Base-by-base conservation (phyloP, 371 early-diverging fungal genomes). In the Apophysomyces elegans region DNA sequence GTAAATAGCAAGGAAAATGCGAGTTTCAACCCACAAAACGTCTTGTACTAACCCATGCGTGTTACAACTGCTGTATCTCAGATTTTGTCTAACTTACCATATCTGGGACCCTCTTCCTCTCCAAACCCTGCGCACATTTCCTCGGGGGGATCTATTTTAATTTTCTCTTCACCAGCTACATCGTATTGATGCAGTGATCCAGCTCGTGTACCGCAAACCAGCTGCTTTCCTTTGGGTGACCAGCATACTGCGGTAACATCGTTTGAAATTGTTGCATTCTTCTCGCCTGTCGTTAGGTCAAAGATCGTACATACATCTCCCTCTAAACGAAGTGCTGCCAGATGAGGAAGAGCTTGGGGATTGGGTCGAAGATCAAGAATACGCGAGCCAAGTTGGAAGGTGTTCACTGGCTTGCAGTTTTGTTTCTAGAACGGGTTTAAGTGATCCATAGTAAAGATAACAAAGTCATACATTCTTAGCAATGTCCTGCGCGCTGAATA, bases 171-270 rank as follows among this genome's bases (percentile, higher is more conserved):
- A 3, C 80, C 86, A 11, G 69, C 63, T 0, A 63, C 60, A 56
- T 76, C 79, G 67, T 70, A 84, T 36, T 77, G 75, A 1, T 61
- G 57, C 8, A 86, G 58, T 12, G 61, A 47, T 12, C 84, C 86
- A 47, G 73, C 64, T 14, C 54, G 41, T n/a, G 63, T 71, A 41
- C 86, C 86, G 45, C 79, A 78, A 1, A 78, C 76, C 50, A 86
- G 64, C 56, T 86, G 86, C 43, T 81, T 84, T 66, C 86, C 86
- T 62, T 83, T 86, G 21, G 76, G 84, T 13, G 84, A 84, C 86
- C 86, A 86, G 50, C 81, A 84, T 7, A 83, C 67, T 41, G 81
- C 77, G 21, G 81, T 71, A 7, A 70, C 37, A 12, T 67, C 58
- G 14, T 63, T 37, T 8, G 78, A 71, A 3, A 83, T 47, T 1